Conservation (phyloP, 768 basidiomycete species). For the Trametes punicea region DNA sequence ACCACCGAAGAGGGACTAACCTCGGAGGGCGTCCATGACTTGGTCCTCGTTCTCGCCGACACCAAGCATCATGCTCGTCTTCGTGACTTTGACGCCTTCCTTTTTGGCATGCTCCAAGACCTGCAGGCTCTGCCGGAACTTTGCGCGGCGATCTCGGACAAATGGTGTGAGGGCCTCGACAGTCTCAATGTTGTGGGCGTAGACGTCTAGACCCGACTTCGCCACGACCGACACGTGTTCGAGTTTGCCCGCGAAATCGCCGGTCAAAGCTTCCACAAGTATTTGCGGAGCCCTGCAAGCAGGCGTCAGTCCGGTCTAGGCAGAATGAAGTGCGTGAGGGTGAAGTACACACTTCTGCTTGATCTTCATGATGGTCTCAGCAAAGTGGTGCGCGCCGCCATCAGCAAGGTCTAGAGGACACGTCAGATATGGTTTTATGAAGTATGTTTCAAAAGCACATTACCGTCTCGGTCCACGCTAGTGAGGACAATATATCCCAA, state of each 20-base stretch:
- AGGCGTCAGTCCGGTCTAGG: not conserved
- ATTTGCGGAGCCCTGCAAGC: slow-evolving; percentile 81
- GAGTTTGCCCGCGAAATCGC: slow-evolving; percentile 83
- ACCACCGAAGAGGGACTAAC: slow-evolving; percentile 41
- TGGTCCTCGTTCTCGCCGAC: slow-evolving; percentile 89
- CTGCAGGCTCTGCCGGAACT: slow-evolving; percentile 78
- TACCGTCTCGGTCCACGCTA: slow-evolving; percentile 95
- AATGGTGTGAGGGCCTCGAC: slow-evolving; percentile 91
- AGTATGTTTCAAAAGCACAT: slow-evolving; percentile 25
- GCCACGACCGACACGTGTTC: slow-evolving; percentile 80
- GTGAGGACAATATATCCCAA: slow-evolving; percentile 97
- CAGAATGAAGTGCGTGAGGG: not conserved
- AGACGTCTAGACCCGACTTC: slow-evolving; percentile 92
- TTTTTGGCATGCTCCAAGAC: slow-evolving; percentile 84
- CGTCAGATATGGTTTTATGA: not conserved
- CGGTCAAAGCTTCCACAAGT: slow-evolving; percentile 93
- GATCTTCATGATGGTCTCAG: slow-evolving; percentile 90
- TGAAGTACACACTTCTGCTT: slow-evolving; percentile 92
- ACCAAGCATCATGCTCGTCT: slow-evolving; percentile 98
- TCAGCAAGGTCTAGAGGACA: slow-evolving; percentile 75
- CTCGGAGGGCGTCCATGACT: slow-evolving; percentile 75
- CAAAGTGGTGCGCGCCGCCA: slow-evolving; percentile 91
- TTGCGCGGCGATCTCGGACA: slow-evolving; percentile 93
- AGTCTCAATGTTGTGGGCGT: slow-evolving; percentile 97
- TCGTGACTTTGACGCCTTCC: slow-evolving; percentile 83